A percentile compares a stretch with the other conserved stretches of the same genome.
Conservation (phyloP, 1,284 basidiomycete species). For the Tremellales sp. region DNA sequence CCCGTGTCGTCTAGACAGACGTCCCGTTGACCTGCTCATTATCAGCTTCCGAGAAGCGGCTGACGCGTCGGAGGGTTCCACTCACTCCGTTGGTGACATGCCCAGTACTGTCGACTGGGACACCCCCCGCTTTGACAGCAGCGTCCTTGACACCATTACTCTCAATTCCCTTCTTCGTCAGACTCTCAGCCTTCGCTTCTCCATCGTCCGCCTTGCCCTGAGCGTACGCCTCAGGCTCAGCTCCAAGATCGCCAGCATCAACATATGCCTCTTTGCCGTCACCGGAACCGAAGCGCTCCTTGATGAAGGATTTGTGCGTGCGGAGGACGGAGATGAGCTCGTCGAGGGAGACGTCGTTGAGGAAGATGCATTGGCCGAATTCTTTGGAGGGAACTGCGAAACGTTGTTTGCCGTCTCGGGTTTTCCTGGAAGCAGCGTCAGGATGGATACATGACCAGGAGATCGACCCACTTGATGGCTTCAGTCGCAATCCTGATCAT, state of each 20-base stretch:
- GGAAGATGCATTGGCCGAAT: constrained; percentile 49
- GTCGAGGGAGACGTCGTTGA: constrained; percentile 50
- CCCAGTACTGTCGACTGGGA: constrained; percentile 28
- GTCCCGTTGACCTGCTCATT: constrained; percentile 9
- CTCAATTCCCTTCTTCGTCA: constrained; percentile 24
- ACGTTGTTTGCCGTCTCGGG: constrained; percentile 51
- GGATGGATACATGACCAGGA: background rate
- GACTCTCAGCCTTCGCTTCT: constrained; percentile 2
- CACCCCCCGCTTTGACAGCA: constrained; percentile 28
- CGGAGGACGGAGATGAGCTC: constrained; percentile 47
- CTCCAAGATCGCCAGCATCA: constrained; percentile 51
- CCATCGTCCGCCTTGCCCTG: constrained; percentile 12
- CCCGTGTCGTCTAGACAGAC: too few species aligned
- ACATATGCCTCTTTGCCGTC: constrained; percentile 50
- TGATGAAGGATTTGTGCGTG: constrained; percentile 49
- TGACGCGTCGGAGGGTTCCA: background rate
- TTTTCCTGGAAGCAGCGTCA: constrained; percentile 43
- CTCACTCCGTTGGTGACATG: constrained; percentile 27
- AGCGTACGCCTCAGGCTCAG: constrained; percentile 34
- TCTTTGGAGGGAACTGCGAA: constrained; percentile 49
- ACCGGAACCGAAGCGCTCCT: constrained; percentile 43
- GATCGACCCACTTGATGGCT: constrained; percentile 45
- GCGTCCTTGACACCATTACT: constrained; percentile 20
- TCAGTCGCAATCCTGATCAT: constrained; percentile 45
- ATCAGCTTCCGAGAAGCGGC: constrained; percentile 1